Base-by-base conservation (phyloP, 2,329 filamentous ascomycete species). In the Hypoxylon sp. region DNA sequence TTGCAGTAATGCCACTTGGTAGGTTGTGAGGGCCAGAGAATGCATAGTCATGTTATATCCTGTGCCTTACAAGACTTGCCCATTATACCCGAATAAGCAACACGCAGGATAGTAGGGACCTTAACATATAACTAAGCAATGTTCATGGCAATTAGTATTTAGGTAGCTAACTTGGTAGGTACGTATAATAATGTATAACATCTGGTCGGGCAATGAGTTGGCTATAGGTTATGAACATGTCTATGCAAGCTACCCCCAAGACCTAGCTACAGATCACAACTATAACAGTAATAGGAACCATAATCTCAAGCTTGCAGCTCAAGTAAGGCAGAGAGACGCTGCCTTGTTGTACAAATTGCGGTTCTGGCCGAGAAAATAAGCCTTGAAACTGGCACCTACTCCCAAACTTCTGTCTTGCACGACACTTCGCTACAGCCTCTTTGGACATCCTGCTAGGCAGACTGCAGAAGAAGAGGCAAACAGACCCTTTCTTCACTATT, bases 381-480 rank as follows among this genome's bases (percentile, higher is more conserved):
- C 22, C 24, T 9, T 56, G 16, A 46, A 28, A 53, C 38, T 55
- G 24, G 20, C 11, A 28, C 7, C 22, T 28, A 42, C 16, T 22
- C 42, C 16, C 16, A 26, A 26, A 28, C 18, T 16, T 22, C 44
- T 24, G 58, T 60, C 30, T 50, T 36, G 53, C 56, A 33, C 24
- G 12, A 36, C 11, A 14, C 16, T 38, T 62, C 30, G 24, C 65
- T 51, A 57, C 42, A 54, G 42, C 20, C 11, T 14, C 42, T 45
- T 54, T 14, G 38, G 24, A 26, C 51, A 14, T 12, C 28, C 28
- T 18, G 20, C 65, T 58, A 62, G 64, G 62, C 60, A 30, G 61
- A 64, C 52, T 68, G 62, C 67, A 68, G 62, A 59, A 36, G 38
- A 8, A 14, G 18, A 62, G 58, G 58, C 67, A 68, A 67, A 67